Conservation (phyloP, 306 rosid species). For the Malus sieversii region DNA sequence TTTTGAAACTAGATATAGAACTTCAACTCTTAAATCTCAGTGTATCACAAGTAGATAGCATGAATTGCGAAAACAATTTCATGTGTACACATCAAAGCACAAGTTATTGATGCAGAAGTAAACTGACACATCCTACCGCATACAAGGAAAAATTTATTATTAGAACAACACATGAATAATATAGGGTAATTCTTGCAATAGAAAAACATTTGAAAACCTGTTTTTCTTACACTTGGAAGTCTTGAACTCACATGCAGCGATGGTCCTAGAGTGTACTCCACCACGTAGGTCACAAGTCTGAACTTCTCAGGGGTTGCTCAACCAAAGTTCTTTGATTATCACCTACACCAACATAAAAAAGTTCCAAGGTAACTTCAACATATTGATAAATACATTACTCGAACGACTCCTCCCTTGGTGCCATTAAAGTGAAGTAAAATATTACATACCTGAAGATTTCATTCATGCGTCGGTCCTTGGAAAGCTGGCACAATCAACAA, state of each 20-base stretch:
- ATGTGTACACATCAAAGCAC: slow-evolving; percentile 4
- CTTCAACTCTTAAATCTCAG: slow-evolving; percentile 7
- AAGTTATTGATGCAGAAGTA: neutral
- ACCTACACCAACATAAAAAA: slow-evolving; percentile 18
- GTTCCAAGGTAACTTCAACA: neutral
- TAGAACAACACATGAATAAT: neutral
- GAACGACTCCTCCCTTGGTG: neutral
- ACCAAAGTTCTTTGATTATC: neutral
- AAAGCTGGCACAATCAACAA: slow-evolving; percentile 15
- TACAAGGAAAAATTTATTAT: neutral
- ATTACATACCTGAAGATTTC: slow-evolving; percentile 18
- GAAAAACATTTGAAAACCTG: neutral
- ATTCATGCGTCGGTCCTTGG: neutral
- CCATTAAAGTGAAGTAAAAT: slow-evolving; percentile 2
- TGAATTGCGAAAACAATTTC: neutral
- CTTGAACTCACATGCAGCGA: neutral
- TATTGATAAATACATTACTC: neutral
- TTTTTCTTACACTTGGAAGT: neutral
- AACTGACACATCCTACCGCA: neutral
- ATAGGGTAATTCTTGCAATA: neutral
- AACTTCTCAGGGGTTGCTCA: slow-evolving; percentile 7
- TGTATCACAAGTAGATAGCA: neutral
- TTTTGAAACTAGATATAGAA: neutral
- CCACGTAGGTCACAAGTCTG: neutral
- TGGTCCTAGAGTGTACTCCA: neutral